Base-by-base conservation (phyloP, 2,329 filamentous ascomycete species). In the Aspergillus pseudonomiae region DNA sequence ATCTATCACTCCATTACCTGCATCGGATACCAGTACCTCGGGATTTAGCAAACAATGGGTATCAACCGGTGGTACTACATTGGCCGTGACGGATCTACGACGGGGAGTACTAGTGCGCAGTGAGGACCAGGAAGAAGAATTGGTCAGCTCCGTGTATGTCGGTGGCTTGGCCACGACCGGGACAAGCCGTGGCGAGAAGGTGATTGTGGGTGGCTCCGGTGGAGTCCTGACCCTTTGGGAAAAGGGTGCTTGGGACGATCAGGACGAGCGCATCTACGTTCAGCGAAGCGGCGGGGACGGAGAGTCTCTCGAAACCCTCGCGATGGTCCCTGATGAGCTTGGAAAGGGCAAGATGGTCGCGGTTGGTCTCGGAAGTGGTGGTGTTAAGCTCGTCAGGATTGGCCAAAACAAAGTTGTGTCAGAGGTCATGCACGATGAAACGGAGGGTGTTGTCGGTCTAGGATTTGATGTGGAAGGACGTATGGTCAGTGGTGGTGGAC, bases 41-140 rank as follows among this genome's bases (percentile, higher is more conserved):
- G 94, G 94, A 6, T 94, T 92, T 76, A 89, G 92, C 71, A 97
- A 97, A 79, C 94, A 98, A 80, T 99, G 93, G 91, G 86, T 97
- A 59, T 95, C 91, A 43, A 97, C 94, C 0, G 95, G 95, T 39
- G 94, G 93, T 52, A 94, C 92, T 1, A 98, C 94, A 0, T 82
- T 99, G 24, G 92, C 93, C 1, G 89, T 97, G 43, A 96, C 93
- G 0, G 95, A 99, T 75, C 82, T 97, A 52, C 88, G 94, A 28
- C 86, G 92, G 55, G 94, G 94, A 16, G 92, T 97, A 6, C 81
- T 98, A 50, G 90, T 94, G 3, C 90, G 90, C 64, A 97, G 93
- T 69, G 95, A 97, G 74, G 93, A 98, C 72, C 95, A 98, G 75
- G 95, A 96, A 71, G 94, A 97, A 68, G 93, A 98, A 78, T 81